phyloP scores from a whole-genome alignment of 257 asterid genomes.

The Datura wrightii region DNA sequence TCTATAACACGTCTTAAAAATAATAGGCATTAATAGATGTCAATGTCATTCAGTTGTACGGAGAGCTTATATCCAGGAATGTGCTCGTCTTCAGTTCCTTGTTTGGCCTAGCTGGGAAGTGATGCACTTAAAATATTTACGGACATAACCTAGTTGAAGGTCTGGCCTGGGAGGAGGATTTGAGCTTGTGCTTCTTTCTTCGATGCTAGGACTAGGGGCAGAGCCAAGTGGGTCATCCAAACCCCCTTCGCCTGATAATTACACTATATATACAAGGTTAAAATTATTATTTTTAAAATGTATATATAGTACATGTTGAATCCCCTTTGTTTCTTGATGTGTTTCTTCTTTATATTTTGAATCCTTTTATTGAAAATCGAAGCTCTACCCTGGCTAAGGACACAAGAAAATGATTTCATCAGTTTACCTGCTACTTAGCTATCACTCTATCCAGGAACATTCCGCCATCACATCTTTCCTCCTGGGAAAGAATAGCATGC shows the following conservation, averaged over 20 bases:
- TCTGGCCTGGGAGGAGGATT: not conserved
- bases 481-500: too few relatives aligned
- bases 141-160: not conserved
- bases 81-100: not conserved
- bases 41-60: not conserved
- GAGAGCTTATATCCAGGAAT: not conserved
- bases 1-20: not conserved
- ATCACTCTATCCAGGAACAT: not conserved
- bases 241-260: too few relatives aligned
- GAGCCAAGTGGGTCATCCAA: too few relatives aligned
- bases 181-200: not conserved
- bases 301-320: too few relatives aligned
- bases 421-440: not conserved
- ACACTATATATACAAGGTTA: too few relatives aligned
- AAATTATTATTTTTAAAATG: too few relatives aligned
- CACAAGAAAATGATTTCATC: not conserved
- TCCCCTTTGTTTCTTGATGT: too few relatives aligned
- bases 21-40: not conserved
- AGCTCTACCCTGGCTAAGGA: not conserved
- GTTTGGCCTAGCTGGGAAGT: not conserved
- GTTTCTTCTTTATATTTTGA: too few relatives aligned
- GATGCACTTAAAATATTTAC: not conserved
- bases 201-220: too few relatives aligned
- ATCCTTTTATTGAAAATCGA: too few relatives aligned
- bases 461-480: not conserved